Percentiles rank a stretch among this genome's conserved stretches.
Conservation (phyloP, 2,329 filamentous ascomycete species). For the Pyrenochaeta sp. region DNA sequence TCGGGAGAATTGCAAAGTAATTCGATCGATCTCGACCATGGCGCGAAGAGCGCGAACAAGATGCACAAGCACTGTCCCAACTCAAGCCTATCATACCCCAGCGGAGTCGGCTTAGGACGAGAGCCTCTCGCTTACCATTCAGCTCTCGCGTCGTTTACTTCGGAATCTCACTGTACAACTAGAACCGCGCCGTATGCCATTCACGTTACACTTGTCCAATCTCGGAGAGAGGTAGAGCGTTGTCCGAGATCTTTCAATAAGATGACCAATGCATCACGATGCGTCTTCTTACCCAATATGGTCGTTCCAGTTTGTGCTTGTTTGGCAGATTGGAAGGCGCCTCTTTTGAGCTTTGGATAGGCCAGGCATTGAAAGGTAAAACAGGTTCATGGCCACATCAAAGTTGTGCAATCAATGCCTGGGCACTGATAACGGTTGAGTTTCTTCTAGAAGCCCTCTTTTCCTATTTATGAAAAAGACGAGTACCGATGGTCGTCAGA, state of each 20-base stretch:
- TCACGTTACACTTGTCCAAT: neutral
- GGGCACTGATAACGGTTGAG: no score
- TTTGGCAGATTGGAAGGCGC: slow-evolving; percentile 92
- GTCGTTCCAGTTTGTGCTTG: slow-evolving; percentile 74
- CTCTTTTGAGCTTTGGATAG: neutral
- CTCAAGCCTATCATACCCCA: no score
- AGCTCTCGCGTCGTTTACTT: neutral
- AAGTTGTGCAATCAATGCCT: no score
- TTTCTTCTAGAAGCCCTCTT: no score
- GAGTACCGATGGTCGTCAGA: no score
- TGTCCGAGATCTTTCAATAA: neutral
- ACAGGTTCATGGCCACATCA: no score
- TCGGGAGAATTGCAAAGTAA: neutral
- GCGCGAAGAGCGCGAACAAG: neutral
- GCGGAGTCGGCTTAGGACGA: neutral
- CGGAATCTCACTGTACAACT: neutral
- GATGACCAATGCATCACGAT: neutral
- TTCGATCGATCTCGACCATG: neutral
- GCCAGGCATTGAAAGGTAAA: no score
- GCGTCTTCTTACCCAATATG: neutral
- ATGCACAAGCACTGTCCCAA: neutral
- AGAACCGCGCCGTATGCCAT: neutral
- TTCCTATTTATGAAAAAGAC: no score
- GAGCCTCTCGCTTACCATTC: neutral
- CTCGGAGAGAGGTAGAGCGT: neutral